phyloP scores from a whole-genome alignment of 495 filamentous ascomycete species.

The Cercophora samala region DNA sequence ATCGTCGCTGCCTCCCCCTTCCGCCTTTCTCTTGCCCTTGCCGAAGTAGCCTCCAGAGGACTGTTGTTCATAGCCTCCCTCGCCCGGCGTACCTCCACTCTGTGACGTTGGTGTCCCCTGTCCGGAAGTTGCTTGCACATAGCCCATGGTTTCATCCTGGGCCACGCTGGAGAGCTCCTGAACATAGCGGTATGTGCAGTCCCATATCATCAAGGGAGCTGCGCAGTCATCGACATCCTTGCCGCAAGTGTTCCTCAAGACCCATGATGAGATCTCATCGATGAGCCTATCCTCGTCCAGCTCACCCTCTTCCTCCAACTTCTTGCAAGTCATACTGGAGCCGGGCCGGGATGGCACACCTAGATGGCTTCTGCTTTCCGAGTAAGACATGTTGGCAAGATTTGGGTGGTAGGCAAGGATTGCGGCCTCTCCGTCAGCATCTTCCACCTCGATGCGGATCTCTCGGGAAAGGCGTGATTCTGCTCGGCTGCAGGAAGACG shows the following conservation, averaged over 20 bases:
- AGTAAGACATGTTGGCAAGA: slow-evolving; percentile 15
- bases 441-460: slow-evolving; percentile 21
- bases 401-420: slow-evolving; percentile 1
- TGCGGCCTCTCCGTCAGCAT: slow-evolving; percentile 11
- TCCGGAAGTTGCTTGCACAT: slow-evolving; percentile 15
- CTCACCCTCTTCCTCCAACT: slow-evolving; percentile 17
- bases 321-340: slow-evolving; percentile 9
- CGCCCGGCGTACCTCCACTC: slow-evolving; percentile 14
- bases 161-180: slow-evolving; percentile 28
- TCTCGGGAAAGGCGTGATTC: slow-evolving; percentile 30
- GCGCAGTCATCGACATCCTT: slow-evolving; percentile 33
- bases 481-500: slow-evolving; percentile 33
- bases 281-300: slow-evolving; percentile 23
- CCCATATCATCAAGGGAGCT: slow-evolving; percentile 30
- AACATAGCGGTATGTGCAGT: slow-evolving; percentile 31
- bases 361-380: slow-evolving; percentile 11
- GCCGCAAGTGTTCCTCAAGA: slow-evolving; percentile 28
- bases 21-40: slow-evolving; percentile 33
- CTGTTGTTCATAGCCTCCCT: slow-evolving; percentile 10
- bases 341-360: slow-evolving; percentile 10
- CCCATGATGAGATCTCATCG: slow-evolving; percentile 31
- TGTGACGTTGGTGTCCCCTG: slow-evolving; percentile 21
- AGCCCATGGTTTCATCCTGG: slow-evolving; percentile 20
- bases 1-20: slow-evolving; percentile 26
- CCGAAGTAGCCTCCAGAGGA: slow-evolving; percentile 12